A percentile compares a stretch with the other conserved stretches of the same genome.
These are phyloP conservation scores for Myrmaecium sp. DNA, from an alignment of 2,329 filamentous ascomycete species.

Conservation along the genomic window DNA sequence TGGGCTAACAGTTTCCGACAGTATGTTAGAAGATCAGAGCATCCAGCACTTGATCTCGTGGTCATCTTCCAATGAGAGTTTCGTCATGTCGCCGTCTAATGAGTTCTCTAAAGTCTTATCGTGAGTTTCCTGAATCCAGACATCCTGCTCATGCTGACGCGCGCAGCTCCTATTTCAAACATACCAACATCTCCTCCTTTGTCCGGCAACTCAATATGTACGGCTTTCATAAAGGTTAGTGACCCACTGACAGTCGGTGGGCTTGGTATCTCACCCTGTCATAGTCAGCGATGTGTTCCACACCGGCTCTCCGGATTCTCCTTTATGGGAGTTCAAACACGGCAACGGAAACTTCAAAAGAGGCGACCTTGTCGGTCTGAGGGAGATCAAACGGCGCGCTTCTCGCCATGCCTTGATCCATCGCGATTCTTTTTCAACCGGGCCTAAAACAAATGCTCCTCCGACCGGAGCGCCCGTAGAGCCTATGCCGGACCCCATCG, in stretches of 20 bases:
- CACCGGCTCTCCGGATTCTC: slow-evolving; percentile 80
- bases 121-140: slow-evolving; percentile 39
- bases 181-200: slow-evolving; percentile 97
- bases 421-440: slow-evolving; percentile 63
- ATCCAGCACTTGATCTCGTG: slow-evolving; percentile 96
- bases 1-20: slow-evolving; percentile 28
- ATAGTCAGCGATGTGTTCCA: slow-evolving; percentile 96
- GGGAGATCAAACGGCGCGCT: slow-evolving; percentile 89
- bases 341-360: slow-evolving; percentile 94
- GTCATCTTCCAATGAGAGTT: slow-evolving; percentile 87
- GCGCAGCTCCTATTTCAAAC: slow-evolving; percentile 89
- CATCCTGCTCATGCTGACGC: not conserved
- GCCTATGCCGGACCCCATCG: slow-evolving; percentile 60
- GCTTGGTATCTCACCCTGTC: slow-evolving; percentile 3
- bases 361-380: slow-evolving; percentile 74
- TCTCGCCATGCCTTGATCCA: slow-evolving; percentile 88
- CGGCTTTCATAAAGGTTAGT: slow-evolving; percentile 88
- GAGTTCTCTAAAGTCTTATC: slow-evolving; percentile 97
- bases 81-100: slow-evolving; percentile 94
- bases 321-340: slow-evolving; percentile 97
- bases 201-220: slow-evolving; percentile 99
- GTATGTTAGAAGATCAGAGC: slow-evolving; percentile 87
- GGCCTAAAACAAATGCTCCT: slow-evolving; percentile 49
- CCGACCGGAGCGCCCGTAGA: slow-evolving; percentile 76
- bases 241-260: slow-evolving; percentile 6